Conservation (phyloP, 805 yeast species). For the Martiniozyma abietophila region DNA sequence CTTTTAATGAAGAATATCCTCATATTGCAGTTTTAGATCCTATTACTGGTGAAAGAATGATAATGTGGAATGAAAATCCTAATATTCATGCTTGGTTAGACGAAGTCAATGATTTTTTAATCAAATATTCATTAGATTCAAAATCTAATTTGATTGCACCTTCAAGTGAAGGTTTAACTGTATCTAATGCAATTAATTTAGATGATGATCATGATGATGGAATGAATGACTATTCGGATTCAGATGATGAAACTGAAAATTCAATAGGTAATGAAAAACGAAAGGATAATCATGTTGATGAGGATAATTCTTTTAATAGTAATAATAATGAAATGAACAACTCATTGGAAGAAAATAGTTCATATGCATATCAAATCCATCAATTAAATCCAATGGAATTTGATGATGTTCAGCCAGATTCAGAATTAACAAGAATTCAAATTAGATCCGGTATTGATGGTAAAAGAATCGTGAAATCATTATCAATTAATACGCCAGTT, state of each 20-base stretch:
- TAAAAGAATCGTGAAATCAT: constrained; percentile 62
- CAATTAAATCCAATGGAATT: constrained; percentile 28
- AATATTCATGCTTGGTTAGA: constrained; percentile 48
- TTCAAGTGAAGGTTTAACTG: constrained; percentile 21
- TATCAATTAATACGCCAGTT: constrained; percentile 44
- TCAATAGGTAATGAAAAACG: constrained; percentile 19
- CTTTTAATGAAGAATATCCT: constrained; percentile 58
- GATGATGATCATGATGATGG: constrained; percentile 21
- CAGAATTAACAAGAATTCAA: constrained; percentile 67
- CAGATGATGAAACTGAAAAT: constrained; percentile 8
- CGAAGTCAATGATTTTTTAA: constrained; percentile 63
- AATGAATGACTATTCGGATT: constrained; percentile 25
- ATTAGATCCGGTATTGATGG: constrained; percentile 77
- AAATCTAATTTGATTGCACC: constrained; percentile 60
- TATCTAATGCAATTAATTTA: constrained; percentile 28
- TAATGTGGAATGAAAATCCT: constrained; percentile 69
- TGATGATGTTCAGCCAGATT: constrained; percentile 56
- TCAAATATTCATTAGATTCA: constrained; percentile 50
- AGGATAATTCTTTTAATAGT: too few species aligned
- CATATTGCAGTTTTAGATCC: constrained; percentile 92
- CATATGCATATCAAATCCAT: constrained; percentile 14
- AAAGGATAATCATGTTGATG: constrained; percentile 6
- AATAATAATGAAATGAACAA: too few species aligned
- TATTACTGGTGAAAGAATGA: constrained; percentile 85
- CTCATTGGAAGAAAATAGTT: too few species aligned